Conservation (phyloP, 192 early-diverging fungal species). For the Coemansia brasiliensis region DNA sequence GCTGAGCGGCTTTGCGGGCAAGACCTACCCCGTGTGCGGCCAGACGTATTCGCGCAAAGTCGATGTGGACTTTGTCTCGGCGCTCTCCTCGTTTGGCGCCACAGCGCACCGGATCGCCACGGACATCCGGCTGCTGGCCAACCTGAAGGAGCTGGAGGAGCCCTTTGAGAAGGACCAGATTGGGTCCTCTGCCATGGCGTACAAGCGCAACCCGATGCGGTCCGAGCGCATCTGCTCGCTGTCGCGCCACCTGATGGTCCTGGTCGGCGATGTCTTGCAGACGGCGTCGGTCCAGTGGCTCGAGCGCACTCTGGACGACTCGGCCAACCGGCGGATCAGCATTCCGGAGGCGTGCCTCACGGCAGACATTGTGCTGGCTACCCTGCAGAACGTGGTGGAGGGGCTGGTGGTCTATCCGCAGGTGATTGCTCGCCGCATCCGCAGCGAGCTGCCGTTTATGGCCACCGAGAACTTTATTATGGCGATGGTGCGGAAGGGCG, state of each 20-base stretch:
- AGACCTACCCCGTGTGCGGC: constrained; percentile 88
- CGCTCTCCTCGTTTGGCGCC: constrained; percentile 89
- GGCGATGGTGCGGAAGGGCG: constrained; percentile 96
- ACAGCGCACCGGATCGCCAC: constrained; percentile 96
- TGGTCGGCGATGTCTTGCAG: constrained; percentile 81
- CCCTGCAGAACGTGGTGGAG: constrained; percentile 94
- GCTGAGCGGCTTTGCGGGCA: constrained; percentile 74
- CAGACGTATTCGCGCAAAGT: constrained; percentile 99
- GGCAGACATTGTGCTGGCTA: constrained; percentile 91
- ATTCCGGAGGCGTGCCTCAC: constrained; percentile 97
- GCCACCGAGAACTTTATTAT: constrained; percentile 99
- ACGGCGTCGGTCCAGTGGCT: constrained; percentile 96
- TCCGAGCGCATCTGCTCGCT: constrained; percentile 96
- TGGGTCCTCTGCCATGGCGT: constrained; percentile 97
- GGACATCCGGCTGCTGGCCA: constrained; percentile 92
- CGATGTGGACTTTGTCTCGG: constrained; percentile 85
- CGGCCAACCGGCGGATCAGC: constrained; percentile 92
- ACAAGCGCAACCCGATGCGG: constrained; percentile 99
- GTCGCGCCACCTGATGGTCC: constrained; percentile 90
- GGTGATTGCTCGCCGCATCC: constrained; percentile 87
- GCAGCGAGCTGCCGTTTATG: constrained; percentile 98
- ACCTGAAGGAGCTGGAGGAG: constrained; percentile 98
- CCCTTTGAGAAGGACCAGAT: constrained; percentile 99
- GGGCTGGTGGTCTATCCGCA: constrained; percentile 97
- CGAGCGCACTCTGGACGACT: constrained; percentile 97